Evolutionary conservation across 768 basidiomycete species (phyloP).

Genomic region (Tylopilus felleus): DNA sequence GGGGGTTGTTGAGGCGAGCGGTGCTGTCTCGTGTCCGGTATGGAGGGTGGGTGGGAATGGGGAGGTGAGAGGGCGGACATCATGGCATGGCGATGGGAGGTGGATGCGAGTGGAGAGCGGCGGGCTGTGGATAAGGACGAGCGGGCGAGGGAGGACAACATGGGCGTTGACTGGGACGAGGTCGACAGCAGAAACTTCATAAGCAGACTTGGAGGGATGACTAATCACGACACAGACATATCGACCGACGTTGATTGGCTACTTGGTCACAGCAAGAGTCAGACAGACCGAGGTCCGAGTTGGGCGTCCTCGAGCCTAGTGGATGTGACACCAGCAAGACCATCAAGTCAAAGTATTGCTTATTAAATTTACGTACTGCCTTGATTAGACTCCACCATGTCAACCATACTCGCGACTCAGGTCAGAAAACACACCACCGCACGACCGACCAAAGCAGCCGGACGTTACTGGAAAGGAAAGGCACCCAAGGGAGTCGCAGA

Average conservation of each 20-base stretch:
- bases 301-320: too few species aligned
- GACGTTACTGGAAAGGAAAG: slow-evolving; percentile 89
- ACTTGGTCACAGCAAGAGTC: too few species aligned
- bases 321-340: too few species aligned
- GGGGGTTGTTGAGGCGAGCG: slow-evolving; percentile 7
- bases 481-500: slow-evolving; percentile 72
- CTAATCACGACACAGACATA: slow-evolving; percentile 14
- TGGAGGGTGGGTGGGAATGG: slow-evolving; percentile 25
- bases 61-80: slow-evolving; percentile 56
- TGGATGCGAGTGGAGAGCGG: background rate
- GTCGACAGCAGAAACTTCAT: background rate
- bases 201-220: slow-evolving; percentile 8
- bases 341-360: slow-evolving; percentile 1
- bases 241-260: background rate
- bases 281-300: too few species aligned
- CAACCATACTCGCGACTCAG: slow-evolving; percentile 33
- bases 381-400: slow-evolving; percentile 21
- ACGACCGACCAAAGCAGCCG: slow-evolving; percentile 74
- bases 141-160: slow-evolving; percentile 22
- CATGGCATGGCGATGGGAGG: slow-evolving; percentile 52
- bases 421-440: slow-evolving; percentile 71
- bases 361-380: slow-evolving; percentile 14
- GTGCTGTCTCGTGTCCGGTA: slow-evolving; percentile 16
- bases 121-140: background rate
- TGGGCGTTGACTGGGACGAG: slow-evolving; percentile 5